Percentiles rank a stretch among this genome's conserved stretches.
Conservation (phyloP, 2,329 filamentous ascomycete genomes). For the Paecilomyces dactylethromorphus region DNA sequence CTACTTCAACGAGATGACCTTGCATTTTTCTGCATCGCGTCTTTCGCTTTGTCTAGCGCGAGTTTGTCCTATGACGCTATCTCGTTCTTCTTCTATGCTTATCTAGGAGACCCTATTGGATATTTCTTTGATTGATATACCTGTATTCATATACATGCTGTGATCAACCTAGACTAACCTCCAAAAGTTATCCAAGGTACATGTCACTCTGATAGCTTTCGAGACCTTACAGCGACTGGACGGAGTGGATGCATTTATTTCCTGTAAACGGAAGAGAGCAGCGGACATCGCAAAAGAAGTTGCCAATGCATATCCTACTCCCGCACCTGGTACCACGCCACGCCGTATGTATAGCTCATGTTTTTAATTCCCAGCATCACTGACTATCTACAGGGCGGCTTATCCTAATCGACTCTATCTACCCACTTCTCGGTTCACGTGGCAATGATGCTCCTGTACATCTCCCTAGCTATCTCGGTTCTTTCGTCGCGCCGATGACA, state of each 20-base stretch:
- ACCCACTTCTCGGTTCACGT: constrained; percentile 48
- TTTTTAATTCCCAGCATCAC: constrained; percentile 3
- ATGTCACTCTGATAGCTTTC: constrained; percentile 72
- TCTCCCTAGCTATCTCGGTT: constrained; percentile 63
- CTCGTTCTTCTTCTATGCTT: neutral
- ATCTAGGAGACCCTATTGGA: too few species aligned
- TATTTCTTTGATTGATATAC: too few species aligned
- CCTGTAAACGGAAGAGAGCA: constrained; percentile 54
- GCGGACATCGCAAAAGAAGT: constrained; percentile 56
- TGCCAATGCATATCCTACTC: constrained; percentile 27
- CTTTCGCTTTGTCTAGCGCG: neutral
- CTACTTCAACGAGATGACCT: neutral
- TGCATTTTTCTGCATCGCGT: neutral
- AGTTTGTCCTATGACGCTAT: neutral
- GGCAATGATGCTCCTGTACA: constrained; percentile 45
- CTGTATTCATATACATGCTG: neutral
- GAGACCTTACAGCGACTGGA: constrained; percentile 61
- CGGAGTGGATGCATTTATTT: constrained; percentile 62
- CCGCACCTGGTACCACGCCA: constrained; percentile 11
- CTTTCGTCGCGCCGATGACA: constrained; percentile 53
- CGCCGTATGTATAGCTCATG: constrained; percentile 19
- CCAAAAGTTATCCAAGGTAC: constrained; percentile 50
- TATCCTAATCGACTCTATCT: constrained; percentile 73
- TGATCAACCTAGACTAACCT: constrained; percentile 5
- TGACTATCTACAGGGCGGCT: constrained; percentile 53